phyloP scores from a whole-genome alignment of 805 yeast genomes.

The Peterozyma toletana region DNA sequence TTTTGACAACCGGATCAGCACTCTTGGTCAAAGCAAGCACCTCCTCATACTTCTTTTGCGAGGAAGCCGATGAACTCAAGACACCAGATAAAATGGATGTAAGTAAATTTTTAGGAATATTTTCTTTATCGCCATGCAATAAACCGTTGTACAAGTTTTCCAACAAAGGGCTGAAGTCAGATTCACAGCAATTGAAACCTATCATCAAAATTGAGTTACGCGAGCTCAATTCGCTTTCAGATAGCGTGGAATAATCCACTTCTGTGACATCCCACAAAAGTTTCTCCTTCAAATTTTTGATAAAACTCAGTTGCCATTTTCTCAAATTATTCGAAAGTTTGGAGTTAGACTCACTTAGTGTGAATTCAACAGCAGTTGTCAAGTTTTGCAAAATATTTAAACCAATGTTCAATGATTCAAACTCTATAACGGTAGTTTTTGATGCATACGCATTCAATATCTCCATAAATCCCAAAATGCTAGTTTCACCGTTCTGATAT shows the following conservation, averaged over 20 bases:
- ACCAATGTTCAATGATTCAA: constrained; percentile 26
- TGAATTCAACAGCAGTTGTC: constrained; percentile 19
- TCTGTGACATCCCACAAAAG: constrained; percentile 28
- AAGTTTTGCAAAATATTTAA: constrained; percentile 26
- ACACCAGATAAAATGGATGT: constrained; percentile 30
- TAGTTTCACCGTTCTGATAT: constrained; percentile 20
- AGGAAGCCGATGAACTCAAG: constrained; percentile 26
- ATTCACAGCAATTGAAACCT: constrained; percentile 20
- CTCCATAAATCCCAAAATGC: constrained; percentile 23
- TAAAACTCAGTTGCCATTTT: background rate
- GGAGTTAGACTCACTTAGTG: constrained; percentile 4
- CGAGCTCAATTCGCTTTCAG: constrained; percentile 31
- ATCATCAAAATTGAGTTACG: constrained; percentile 36
- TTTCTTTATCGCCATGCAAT: constrained; percentile 43
- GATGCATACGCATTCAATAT: constrained; percentile 21
- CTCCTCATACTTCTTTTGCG: constrained; percentile 52
- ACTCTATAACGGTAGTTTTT: constrained; percentile 18
- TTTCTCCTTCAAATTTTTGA: constrained; percentile 18
- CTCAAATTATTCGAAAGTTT: constrained; percentile 2
- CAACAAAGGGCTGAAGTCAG: constrained; percentile 24
- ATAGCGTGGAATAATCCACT: constrained; percentile 14
- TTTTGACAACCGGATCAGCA: constrained; percentile 35
- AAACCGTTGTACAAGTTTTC: constrained; percentile 38
- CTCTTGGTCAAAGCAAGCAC: constrained; percentile 44
- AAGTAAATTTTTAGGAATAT: constrained; percentile 46